These are phyloP conservation scores for Bidens hawaiensis DNA, from an alignment of 140 eudicot species.

Conservation along the genomic window DNA sequence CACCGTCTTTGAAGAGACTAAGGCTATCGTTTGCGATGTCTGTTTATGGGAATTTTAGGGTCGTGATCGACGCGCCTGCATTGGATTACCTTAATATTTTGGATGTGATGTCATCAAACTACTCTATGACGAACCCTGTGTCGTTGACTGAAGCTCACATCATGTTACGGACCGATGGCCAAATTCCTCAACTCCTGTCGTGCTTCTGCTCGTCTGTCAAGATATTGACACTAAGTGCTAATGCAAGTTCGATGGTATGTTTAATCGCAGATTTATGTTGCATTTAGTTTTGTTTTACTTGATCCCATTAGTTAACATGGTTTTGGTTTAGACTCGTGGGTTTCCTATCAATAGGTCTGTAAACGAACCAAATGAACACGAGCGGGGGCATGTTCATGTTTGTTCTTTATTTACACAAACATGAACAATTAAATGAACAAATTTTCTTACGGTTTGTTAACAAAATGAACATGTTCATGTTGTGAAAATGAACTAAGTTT, in stretches of 20 bases:
- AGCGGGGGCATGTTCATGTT: too few relatives aligned
- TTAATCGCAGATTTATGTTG: background rate
- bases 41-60: background rate
- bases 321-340: background rate
- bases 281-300: too few relatives aligned
- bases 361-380: too few relatives aligned
- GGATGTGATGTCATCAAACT: constrained; percentile 9
- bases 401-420: too few relatives aligned
- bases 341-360: too few relatives aligned
- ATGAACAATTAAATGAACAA: too few relatives aligned
- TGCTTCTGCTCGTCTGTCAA: constrained; percentile 6
- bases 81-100: constrained; percentile 15
- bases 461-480: too few relatives aligned
- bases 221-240: background rate
- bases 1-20: constrained; percentile 25
- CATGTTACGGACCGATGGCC: background rate
- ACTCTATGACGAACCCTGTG: background rate
- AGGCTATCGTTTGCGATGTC: background rate
- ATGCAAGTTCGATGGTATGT: constrained; percentile 14
- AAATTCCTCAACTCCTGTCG: background rate
- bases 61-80: constrained; percentile 24
- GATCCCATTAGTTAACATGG: background rate
- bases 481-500: too few relatives aligned
- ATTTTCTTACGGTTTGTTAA: too few relatives aligned
- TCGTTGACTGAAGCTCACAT: constrained; percentile 18